Evolutionary conservation across 1,139 yeast genomes (phyloP), one percentile per base, ranked within the genome.

Genomic region (Yamadazyma dendronema): DNA sequence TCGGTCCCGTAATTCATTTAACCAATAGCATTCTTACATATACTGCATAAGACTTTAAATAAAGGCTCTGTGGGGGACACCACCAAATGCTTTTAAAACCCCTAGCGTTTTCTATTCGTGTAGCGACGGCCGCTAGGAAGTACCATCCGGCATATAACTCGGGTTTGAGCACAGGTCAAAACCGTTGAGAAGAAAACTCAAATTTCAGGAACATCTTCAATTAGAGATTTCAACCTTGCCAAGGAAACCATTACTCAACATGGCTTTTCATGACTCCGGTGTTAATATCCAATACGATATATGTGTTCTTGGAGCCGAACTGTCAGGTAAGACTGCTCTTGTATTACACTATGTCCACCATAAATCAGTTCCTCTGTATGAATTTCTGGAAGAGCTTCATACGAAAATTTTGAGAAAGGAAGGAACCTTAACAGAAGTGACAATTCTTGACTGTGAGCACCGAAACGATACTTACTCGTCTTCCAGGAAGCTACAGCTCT

Each of bases 271-370:
- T 26, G 51, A 49, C 28, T 44, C 56, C 17, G 54, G 49, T 12
- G 48, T 63, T 15, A 52, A 53, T 31, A 50, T 47, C 11, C 53
- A 48, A 19, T 65, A 52, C 38, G 72, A 66, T 36, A 57, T 65
- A 8, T 61, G 67, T 41, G 61, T 65, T 13, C 42, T 65, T 15
- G 72, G 73, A 2, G 47, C 52, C 12, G 50, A 45, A n/a, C 42
- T 43, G 8, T 40, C 52, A 4, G 72, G 72, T 2, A 67, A 65
- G 42, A 50, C 68, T 3, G 48, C 64, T 11, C 44, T 67, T 8
- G 50, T 65, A 2, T 42, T 56, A 11, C 49, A 48, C 13, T 67
- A 53, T 33, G 43, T 62, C 10, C 57, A 62, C 37, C 44, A 49
- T 15, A 43, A 44, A 19, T 57, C 47, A 37, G 48, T 60, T 10